Conservation (phyloP, 345 rosid genomes). For the Orychophragmus violaceus region DNA sequence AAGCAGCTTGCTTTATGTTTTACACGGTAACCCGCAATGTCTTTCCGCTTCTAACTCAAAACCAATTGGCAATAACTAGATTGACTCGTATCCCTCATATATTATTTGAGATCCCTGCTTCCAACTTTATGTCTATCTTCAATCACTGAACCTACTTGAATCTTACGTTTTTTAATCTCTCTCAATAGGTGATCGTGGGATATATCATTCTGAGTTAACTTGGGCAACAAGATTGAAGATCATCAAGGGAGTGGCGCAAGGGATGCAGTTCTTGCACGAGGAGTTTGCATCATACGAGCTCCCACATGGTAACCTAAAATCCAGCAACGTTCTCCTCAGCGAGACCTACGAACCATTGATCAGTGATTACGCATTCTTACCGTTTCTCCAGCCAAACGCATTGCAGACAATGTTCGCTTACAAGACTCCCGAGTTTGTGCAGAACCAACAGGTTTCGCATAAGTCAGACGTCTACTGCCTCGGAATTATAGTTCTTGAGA, state of each 20-base stretch:
- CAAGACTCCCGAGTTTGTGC: slow-evolving; percentile 53
- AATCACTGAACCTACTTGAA: not conserved
- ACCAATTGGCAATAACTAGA: no score
- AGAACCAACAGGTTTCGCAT: slow-evolving; percentile 41
- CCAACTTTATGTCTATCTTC: no score
- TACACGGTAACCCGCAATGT: slow-evolving; percentile 53
- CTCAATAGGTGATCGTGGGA: slow-evolving; percentile 51
- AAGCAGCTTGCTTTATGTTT: slow-evolving; percentile 67
- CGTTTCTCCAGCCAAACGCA: slow-evolving; percentile 36
- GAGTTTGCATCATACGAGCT: slow-evolving; percentile 49
- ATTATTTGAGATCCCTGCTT: no score
- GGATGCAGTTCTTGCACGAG: slow-evolving; percentile 54
- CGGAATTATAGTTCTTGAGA: slow-evolving; percentile 70
- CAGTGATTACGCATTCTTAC: slow-evolving; percentile 60
- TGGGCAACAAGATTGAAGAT: slow-evolving; percentile 66
- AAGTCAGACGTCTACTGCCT: slow-evolving; percentile 76
- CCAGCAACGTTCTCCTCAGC: slow-evolving; percentile 64
- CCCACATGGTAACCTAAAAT: slow-evolving; percentile 89
- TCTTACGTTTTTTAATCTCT: not conserved
- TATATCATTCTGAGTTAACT: slow-evolving; percentile 42
- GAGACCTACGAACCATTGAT: slow-evolving; percentile 52
- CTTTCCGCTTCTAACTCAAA: no score
- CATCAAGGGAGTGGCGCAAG: slow-evolving; percentile 52
- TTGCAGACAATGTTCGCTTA: slow-evolving; percentile 49
- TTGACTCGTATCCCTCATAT: no score